Percentiles rank a stretch among this genome's conserved stretches.
phyloP scores from a whole-genome alignment of 2,329 filamentous ascomycete genomes.

The Xylariaceae sp. region DNA sequence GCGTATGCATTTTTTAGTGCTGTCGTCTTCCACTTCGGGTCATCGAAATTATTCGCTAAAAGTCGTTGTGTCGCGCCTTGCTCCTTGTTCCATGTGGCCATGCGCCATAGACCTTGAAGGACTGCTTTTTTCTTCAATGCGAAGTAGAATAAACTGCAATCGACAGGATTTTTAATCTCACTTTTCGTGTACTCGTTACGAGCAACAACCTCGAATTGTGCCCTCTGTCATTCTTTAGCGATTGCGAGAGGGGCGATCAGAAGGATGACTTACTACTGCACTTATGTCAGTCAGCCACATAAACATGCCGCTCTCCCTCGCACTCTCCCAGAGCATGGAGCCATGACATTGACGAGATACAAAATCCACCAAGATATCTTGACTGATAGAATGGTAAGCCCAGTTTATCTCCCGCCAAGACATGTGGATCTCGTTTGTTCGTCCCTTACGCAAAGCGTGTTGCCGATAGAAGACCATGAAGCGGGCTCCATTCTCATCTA shows the following conservation, averaged over 20 bases:
- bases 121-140: conserved; percentile 89
- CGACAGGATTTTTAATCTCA: conserved; percentile 83
- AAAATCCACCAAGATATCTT: conserved; percentile 86
- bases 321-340: conserved; percentile 79
- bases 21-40: conserved; percentile 81
- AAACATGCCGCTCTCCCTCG: conserved; percentile 83
- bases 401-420: conserved; percentile 79
- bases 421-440: conserved; percentile 63
- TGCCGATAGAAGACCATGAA: conserved; percentile 88
- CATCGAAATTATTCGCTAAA: conserved; percentile 85
- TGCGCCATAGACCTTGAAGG: conserved; percentile 88
- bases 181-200: conserved; percentile 89
- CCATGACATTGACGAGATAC: conserved; percentile 77
- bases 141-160: conserved; percentile 89
- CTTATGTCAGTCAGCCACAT: conserved; percentile 85
- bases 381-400: conserved; percentile 80
- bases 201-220: conserved; percentile 86
- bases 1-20: conserved; percentile 97
- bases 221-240: conserved; percentile 45
- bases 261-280: conserved; percentile 61
- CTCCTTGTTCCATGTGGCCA: conserved; percentile 86
- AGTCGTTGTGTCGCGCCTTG: conserved; percentile 77
- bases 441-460: conserved; percentile 67
- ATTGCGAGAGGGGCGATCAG: background rate
- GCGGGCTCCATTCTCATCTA: conserved; percentile 85